These are phyloP conservation scores for Penicillium sp. DNA, from an alignment of 2,329 filamentous ascomycete species.

Conservation along the genomic window DNA sequence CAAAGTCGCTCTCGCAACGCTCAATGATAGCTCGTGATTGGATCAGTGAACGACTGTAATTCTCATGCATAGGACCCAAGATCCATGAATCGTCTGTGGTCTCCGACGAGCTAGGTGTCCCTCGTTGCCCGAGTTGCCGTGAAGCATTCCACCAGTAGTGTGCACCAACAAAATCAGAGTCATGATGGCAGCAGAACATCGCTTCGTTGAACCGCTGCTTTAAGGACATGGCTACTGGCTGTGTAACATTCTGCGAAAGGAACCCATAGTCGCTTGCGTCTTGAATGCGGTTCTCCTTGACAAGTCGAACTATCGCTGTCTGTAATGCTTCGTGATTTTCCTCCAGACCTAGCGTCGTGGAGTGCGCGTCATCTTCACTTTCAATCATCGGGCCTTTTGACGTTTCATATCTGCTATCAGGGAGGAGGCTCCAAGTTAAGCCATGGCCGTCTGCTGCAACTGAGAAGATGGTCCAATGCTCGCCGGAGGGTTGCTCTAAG, in stretches of 20 bases:
- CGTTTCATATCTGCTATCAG: conserved; percentile 53
- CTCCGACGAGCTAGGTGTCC: conserved; percentile 50
- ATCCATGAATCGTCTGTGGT: conserved; percentile 65
- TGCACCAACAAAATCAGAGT: conserved; percentile 78
- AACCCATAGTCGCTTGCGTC: conserved; percentile 46
- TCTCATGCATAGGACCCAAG: conserved; percentile 69
- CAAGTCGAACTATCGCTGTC: conserved; percentile 74
- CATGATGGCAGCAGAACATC: conserved; percentile 70
- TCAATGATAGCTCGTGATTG: conserved; percentile 34
- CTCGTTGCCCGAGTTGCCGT: conserved; percentile 65
- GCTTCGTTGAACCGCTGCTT: conserved; percentile 59
- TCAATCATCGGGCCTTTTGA: conserved; percentile 60
- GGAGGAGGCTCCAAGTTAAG: conserved; percentile 63
- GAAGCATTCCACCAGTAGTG: conserved; percentile 84
- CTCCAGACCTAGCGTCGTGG: conserved; percentile 57
- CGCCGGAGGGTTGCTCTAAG: conserved; percentile 72
- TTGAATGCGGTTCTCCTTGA: conserved; percentile 78
- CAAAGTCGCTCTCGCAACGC: conserved; percentile 51
- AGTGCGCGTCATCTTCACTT: conserved; percentile 45
- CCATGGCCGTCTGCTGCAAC: conserved; percentile 69
- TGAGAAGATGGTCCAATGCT: conserved; percentile 79
- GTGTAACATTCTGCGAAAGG: background rate
- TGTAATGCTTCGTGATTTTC: conserved; percentile 79
- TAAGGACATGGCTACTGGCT: conserved; percentile 24
- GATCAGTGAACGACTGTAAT: conserved; percentile 41